Percentiles rank a stretch among this genome's conserved stretches.
These are phyloP conservation scores for Parathielavia appendiculata DNA, from an alignment of 495 filamentous ascomycete species.

Conservation along the genomic window DNA sequence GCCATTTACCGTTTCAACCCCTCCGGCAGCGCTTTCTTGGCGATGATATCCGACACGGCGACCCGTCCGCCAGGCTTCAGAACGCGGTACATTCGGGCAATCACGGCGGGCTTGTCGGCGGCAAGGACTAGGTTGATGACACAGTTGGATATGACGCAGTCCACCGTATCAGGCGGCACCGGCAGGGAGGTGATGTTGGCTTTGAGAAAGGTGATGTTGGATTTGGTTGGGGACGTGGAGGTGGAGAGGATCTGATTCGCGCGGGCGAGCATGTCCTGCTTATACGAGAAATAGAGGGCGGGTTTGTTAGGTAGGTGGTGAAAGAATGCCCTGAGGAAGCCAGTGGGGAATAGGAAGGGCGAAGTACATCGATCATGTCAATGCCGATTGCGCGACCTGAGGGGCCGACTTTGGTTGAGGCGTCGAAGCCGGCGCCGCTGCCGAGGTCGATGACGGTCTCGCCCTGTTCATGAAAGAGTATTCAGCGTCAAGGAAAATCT, in stretches of 20 bases:
- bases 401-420: slow-evolving; percentile 51
- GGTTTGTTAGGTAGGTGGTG: not conserved
- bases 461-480: slow-evolving; percentile 36
- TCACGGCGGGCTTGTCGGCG: slow-evolving; percentile 52
- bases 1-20: slow-evolving; percentile 45
- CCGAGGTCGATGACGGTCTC: slow-evolving; percentile 62
- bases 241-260: slow-evolving; percentile 45
- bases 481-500: not conserved
- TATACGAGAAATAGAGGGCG: too few species aligned
- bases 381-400: slow-evolving; percentile 55
- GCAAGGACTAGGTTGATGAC: slow-evolving; percentile 62
- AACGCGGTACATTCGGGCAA: slow-evolving; percentile 57
- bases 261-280: slow-evolving; percentile 54
- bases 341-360: not conserved
- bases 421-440: slow-evolving; percentile 60
- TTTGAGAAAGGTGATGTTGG: slow-evolving; percentile 19
- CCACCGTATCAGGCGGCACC: slow-evolving; percentile 39
- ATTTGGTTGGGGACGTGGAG: slow-evolving; percentile 14
- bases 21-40: slow-evolving; percentile 48
- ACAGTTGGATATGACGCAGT: slow-evolving; percentile 56
- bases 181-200: slow-evolving; percentile 50
- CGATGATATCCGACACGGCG: slow-evolving; percentile 61
- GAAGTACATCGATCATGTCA: slow-evolving; percentile 58
- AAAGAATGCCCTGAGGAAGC: too few species aligned
- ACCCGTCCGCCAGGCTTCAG: slow-evolving; percentile 57